Evolutionary conservation across 2,329 filamentous ascomycete genomes (phyloP), one percentile per base, ranked within the genome.

Genomic region (Pyrenophora seminiperda): DNA sequence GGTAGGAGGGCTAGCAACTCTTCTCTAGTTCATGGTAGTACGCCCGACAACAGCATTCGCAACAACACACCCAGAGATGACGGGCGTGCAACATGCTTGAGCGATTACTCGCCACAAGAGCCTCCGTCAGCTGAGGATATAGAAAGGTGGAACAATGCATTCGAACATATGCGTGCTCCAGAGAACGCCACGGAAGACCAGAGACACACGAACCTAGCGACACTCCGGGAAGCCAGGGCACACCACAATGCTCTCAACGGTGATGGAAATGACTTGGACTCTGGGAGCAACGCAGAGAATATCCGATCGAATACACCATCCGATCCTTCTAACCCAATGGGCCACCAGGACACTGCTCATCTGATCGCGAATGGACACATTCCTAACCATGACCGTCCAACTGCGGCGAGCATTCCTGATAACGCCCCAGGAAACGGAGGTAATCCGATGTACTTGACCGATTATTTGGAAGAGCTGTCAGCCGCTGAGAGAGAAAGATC

Each of bases 201-300:
- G 14, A 34, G 32, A 34, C 32, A 34, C 18, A 34, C 18, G 32
- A 34, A 18, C 9, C 32, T 14, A 34, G 32, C 13, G 11, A 17
- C 18, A 34, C 18, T 15, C 13, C 14, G 18, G 32, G 32, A 13
- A 34, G 14, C 13, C 24, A 30, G 41, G 63, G 67, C 78, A 61
- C 7, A 70, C 77, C 30, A 20, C 39, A 41, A 10, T 17, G 18
- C 14, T 27, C 15, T 42, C 30, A 31, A 42, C 9, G 19, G 40
- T 30, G 22, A 27, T 27, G 22, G 10, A 7, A 27, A 27, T 10
- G 22, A 7, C 22, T 7, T 27, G 22, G 7, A 7, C 22, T 27
- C 22, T 27, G 22, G 10, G 10, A 27, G 22, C 10, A 7, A 27
- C 22, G 10, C 22, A 27, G 22, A 27, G 22, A 27, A 27, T 7